A percentile compares a stretch with the other conserved stretches of the same genome.
Conservation (phyloP, 2,329 filamentous ascomycete species). For the Colletotrichum truncatum region DNA sequence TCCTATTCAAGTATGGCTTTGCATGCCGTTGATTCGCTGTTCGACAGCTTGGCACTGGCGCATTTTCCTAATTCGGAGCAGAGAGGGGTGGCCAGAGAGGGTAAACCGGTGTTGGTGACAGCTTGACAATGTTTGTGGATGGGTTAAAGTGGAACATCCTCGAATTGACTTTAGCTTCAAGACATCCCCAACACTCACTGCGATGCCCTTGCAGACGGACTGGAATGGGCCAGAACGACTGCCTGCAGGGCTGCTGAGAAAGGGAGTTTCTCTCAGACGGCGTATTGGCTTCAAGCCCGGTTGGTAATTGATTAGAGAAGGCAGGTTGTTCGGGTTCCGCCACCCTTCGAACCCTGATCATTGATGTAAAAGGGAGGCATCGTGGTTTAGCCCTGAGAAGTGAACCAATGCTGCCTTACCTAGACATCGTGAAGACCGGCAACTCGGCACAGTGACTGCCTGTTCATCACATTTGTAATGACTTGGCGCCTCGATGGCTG, state of each 20-base stretch:
- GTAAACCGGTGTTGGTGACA: not conserved
- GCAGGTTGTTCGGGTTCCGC: too few relatives aligned
- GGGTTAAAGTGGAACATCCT: not conserved
- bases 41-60: not conserved
- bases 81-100: not conserved
- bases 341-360: too few relatives aligned
- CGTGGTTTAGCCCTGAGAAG: too few relatives aligned
- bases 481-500: conserved; percentile 2
- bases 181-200: not conserved
- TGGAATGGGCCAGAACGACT: not conserved
- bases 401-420: not conserved
- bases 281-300: too few relatives aligned
- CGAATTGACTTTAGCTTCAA: too few relatives aligned
- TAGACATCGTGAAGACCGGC: not conserved
- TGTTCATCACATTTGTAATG: not conserved
- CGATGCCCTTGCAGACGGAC: not conserved
- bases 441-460: not conserved
- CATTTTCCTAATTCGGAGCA: not conserved
- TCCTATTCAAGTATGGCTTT: too few relatives aligned
- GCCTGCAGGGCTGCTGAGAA: not conserved
- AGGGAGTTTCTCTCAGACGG: not conserved
- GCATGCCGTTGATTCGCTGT: too few relatives aligned
- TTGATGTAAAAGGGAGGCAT: too few relatives aligned
- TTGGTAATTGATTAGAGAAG: too few relatives aligned
- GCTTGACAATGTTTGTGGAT: not conserved